phyloP scores from a whole-genome alignment of 768 basidiomycete species.

The Russula earlei region DNA sequence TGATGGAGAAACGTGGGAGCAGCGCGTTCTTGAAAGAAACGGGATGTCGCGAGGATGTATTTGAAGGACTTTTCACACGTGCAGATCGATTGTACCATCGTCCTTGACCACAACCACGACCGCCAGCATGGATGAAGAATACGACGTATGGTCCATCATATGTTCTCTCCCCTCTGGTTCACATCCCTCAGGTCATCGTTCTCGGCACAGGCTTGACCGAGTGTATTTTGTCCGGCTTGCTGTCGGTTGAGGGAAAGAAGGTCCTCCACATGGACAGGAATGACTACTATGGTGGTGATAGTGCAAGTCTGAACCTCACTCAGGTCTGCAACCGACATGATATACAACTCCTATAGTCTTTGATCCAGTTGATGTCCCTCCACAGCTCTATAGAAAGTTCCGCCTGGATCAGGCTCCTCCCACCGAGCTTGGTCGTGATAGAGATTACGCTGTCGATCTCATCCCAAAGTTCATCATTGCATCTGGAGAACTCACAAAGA shows the following conservation, averaged over 20 bases:
- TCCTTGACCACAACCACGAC: slow-evolving; percentile 23
- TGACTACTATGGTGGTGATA: slow-evolving; percentile 98
- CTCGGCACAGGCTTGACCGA: slow-evolving; percentile 97
- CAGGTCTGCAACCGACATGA: slow-evolving; percentile 49
- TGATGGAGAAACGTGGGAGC: background rate
- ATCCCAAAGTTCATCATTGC: slow-evolving; percentile 99
- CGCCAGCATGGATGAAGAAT: slow-evolving; percentile 91
- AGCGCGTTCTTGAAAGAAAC: slow-evolving; percentile 1
- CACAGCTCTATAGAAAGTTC: slow-evolving; percentile 93
- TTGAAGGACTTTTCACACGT: slow-evolving; percentile 5
- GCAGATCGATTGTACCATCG: slow-evolving; percentile 13
- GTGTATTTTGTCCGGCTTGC: slow-evolving; percentile 93
- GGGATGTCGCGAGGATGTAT: background rate
- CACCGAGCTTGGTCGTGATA: slow-evolving; percentile 83
- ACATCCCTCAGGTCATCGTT: slow-evolving; percentile 58
- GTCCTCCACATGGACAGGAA: slow-evolving; percentile 98
- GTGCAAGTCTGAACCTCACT: slow-evolving; percentile 92
- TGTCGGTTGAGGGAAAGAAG: slow-evolving; percentile 99
- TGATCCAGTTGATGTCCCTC: slow-evolving; percentile 5
- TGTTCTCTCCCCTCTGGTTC: background rate
- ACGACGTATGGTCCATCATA: slow-evolving; percentile 55
- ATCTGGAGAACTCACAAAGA: slow-evolving; percentile 93
- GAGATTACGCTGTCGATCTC: slow-evolving; percentile 96
- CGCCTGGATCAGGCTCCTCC: slow-evolving; percentile 68
- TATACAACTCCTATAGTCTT: slow-evolving; percentile 4